Base-by-base conservation (phyloP, 1,284 basidiomycete species). In the Sparassis latifolia region DNA sequence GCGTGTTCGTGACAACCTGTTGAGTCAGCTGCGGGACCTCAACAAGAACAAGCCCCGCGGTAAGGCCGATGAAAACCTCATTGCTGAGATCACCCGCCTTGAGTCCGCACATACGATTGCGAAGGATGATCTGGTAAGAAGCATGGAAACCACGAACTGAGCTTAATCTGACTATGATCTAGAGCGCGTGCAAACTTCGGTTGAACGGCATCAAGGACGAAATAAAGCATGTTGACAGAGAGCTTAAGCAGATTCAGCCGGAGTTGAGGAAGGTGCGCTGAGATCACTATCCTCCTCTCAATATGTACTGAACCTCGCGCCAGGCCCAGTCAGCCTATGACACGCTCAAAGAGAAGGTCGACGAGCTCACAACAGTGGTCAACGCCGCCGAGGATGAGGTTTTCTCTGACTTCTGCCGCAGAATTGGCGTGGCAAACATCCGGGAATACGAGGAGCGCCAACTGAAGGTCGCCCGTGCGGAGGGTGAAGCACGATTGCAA, bases 371-470 rank as follows among this genome's bases (percentile, higher is more conserved):
- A n/a, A 65, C 70, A 2, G 74, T 75, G 2, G 76, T 97, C 57
- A 78, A 92, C 58, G 71, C 70, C 7, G 93, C 87, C 0, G 96
- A 98, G 64, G 91, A 94, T 60, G 72, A 70, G 2, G 73, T 97
- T 27, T 99, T 97, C 63, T 74, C 66, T 0, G 67, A 70, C 2
- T 99, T 99, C 72, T 98, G 96, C 66, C 65, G 68, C 37, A 78
- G 82, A 51, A 94, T 99, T 58, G 80, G 84, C 4, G 87, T 97
- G 6, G 66, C 70, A 33, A 85, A 88, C 69, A 95, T 99, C 55
- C 84, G 96, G 42, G 92, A 97, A 56, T 99, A 97, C 66, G 96
- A 99, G 69, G 88, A 92, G 64, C 82, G 89, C 20, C 94, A 97
- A 63, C 76, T 98, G 33, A 90, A 87, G 65, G 78, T 90, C 28